Conservation (phyloP, 345 rosid species). For the Eucalyptus polyanthemos region DNA sequence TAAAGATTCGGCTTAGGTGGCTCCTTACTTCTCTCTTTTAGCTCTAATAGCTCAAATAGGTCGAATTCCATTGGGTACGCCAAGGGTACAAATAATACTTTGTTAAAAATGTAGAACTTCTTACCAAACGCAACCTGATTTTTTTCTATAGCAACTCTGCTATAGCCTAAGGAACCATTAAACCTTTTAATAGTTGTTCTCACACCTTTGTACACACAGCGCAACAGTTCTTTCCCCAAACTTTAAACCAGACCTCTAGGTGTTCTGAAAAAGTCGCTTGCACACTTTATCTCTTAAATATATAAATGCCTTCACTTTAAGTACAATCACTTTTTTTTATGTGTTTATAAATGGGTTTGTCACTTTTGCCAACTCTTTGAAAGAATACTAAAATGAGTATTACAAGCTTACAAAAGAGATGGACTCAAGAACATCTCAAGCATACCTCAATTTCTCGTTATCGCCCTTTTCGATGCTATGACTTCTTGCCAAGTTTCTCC, state of each 20-base stretch:
- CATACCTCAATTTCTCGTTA: background rate
- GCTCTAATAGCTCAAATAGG: background rate
- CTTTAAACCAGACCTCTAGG: background rate
- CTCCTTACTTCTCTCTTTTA: background rate
- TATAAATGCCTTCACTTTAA: background rate
- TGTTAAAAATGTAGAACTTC: background rate
- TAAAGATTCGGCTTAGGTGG: background rate
- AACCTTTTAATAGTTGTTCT: background rate
- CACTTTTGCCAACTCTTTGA: background rate
- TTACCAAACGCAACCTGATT: background rate
- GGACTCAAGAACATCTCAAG: background rate
- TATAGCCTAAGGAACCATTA: background rate
- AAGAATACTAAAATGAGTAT: background rate
- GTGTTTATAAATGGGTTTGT: background rate
- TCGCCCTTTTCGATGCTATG: background rate
- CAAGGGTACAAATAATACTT: background rate
- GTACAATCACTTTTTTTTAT: background rate
- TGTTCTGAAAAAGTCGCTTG: background rate
- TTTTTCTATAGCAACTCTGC: background rate
- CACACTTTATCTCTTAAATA: background rate
- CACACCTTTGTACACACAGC: background rate
- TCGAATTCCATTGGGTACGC: background rate
- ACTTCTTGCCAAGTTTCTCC: background rate
- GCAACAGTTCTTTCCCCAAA: background rate
- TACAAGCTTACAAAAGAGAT: background rate